Evolutionary conservation across 371 early-diverging fungal genomes (phyloP), one percentile per base, ranked within the genome.

Genomic region (Mucor irregularis): DNA sequence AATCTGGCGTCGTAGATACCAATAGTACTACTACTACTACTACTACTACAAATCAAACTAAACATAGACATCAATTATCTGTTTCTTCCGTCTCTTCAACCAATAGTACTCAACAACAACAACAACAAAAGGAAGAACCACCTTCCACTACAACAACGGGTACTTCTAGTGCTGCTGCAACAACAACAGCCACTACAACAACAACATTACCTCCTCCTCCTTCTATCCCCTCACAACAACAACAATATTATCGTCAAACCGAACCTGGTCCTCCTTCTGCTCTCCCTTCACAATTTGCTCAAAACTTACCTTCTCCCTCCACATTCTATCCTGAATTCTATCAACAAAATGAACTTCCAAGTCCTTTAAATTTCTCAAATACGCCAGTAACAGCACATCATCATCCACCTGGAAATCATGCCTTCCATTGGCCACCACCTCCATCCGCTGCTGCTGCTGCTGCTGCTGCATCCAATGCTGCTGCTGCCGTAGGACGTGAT

Each of bases 291-390:
- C 84, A 90, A 60, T 89, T 88, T 58, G 87, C 87, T 30, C 90
- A 89, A 60, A 89, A 85, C 56, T 67, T 90, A 25, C 90, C 89
- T 10, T 89, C 89, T 11, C 90, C 90, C 3, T 85, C 86, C 3
- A 81, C 87, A 2, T 90, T 90, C 62, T 90, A 89, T 61, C 86
- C 89, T 6, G 84, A 87, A 44, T 85, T 90, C 43, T 90, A 89
- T 68, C 85, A 84, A 48, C 83, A 77, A 50, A 78, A 66, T 61
- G 87, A 84, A 48, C 61, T 79, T 44, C 84, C 78, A 10, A 86
- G 85, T 55, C 86, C 87, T 8, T 64, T 87, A 49, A 79, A 84
- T 49, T 86, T 86, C 52, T 81, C 81, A 16, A 71, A 77, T 6
- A 87, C 87, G 22, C 87, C 86, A 0, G 80, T 81, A 6, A 71